phyloP scores from a whole-genome alignment of 257 asterid species.

The Primulina eburnea region DNA sequence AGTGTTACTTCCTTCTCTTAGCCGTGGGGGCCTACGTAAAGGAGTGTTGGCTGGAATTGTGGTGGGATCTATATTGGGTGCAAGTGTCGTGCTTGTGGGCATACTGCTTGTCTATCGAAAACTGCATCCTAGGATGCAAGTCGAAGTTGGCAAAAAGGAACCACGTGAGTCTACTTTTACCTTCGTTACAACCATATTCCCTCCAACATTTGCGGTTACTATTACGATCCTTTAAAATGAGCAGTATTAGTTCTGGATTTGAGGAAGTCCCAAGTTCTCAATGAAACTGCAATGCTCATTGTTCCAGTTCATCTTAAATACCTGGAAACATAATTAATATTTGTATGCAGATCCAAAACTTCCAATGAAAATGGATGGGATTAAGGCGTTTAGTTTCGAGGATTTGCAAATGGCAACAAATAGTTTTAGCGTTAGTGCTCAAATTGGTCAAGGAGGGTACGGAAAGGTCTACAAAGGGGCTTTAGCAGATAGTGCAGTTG shows the following conservation, averaged over 20 bases:
- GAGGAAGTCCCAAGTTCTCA: neutral
- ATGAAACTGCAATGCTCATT: too few relatives aligned
- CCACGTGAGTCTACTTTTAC: constrained; percentile 25
- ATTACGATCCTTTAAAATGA: neutral
- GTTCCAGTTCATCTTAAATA: neutral
- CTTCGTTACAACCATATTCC: neutral
- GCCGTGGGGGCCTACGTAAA: constrained; percentile 28
- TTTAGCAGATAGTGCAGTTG: constrained; percentile 36
- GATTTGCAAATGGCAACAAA: constrained; percentile 39
- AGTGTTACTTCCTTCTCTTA: constrained; percentile 42
- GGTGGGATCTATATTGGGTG: constrained; percentile 34
- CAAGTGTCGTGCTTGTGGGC: constrained; percentile 27
- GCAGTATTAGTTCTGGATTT: neutral
- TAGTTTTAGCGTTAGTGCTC: constrained; percentile 35
- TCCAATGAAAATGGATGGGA: constrained; percentile 50
- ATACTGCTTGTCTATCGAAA: constrained; percentile 25
- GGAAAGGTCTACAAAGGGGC: constrained; percentile 60
- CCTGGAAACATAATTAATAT: constrained; percentile 12
- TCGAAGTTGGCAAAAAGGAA: constrained; percentile 28
- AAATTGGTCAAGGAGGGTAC: constrained; percentile 65
- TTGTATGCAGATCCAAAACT: constrained; percentile 35
- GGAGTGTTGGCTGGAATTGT: constrained; percentile 44
- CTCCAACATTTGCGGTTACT: neutral
- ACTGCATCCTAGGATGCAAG: constrained; percentile 17
- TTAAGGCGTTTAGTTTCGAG: constrained; percentile 46